Percentiles rank a stretch among this genome's conserved stretches.
Conservation (phyloP, 1,284 basidiomycete species). For the Boletellus deceptivus region DNA sequence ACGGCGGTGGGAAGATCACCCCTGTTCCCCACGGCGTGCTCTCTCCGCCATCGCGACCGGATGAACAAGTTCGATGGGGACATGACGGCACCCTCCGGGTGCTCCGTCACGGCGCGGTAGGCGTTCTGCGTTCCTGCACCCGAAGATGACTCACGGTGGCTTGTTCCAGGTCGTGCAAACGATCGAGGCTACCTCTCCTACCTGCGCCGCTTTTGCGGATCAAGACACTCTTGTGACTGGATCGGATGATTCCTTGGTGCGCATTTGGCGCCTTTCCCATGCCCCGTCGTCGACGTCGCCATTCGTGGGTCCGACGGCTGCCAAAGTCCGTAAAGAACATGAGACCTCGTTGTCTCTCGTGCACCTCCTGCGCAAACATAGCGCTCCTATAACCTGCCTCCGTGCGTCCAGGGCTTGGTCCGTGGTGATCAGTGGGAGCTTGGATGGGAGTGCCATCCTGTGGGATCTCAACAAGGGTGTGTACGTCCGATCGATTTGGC, state of each 20-base stretch:
- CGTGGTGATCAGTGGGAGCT: conserved; percentile 79
- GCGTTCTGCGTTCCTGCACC: background rate
- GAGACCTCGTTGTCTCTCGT: conserved; percentile 45
- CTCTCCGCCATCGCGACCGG: conserved; percentile 56
- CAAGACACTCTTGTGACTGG: conserved; percentile 72
- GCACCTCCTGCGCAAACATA: conserved; percentile 79
- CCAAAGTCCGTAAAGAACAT: conserved; percentile 28
- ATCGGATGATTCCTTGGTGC: conserved; percentile 71
- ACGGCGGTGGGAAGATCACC: conserved; percentile 48
- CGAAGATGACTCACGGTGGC: background rate
- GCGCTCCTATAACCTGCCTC: conserved; percentile 64
- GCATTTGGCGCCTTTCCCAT: conserved; percentile 69
- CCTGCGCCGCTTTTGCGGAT: conserved; percentile 77
- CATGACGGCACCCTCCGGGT: conserved; percentile 56
- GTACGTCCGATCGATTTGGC: conserved; percentile 76
- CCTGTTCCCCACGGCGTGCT: conserved; percentile 62
- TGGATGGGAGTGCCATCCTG: conserved; percentile 80
- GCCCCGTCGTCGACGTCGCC: conserved; percentile 24
- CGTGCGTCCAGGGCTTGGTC: conserved; percentile 83
- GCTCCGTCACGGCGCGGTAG: conserved; percentile 60
- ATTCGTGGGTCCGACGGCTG: conserved; percentile 20
- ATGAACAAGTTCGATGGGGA: conserved; percentile 72
- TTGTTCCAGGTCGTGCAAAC: conserved; percentile 65
- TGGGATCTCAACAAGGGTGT: conserved; percentile 89
- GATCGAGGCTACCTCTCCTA: conserved; percentile 69